A percentile compares a stretch with the other conserved stretches of the same genome.
phyloP scores from a whole-genome alignment of 169 alveolate genomes.

The Cryptosporidium andersoni region DNA sequence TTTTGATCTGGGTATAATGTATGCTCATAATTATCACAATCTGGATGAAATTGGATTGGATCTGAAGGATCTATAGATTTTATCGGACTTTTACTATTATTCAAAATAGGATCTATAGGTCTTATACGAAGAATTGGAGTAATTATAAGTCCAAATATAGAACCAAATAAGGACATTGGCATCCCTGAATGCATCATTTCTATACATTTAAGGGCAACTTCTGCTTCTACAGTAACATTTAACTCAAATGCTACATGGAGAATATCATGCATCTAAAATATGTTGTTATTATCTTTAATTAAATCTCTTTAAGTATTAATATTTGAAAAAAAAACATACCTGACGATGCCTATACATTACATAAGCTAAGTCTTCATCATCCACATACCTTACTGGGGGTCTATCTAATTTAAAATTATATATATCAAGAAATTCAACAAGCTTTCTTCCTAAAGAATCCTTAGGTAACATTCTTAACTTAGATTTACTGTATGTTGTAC shows the following conservation, averaged over 20 bases:
- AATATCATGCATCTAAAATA: slow-evolving; percentile 58
- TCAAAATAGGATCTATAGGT: not conserved
- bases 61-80: not conserved
- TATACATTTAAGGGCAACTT: slow-evolving; percentile 53
- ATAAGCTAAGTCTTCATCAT: slow-evolving; percentile 64
- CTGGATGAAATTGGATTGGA: slow-evolving; percentile 13
- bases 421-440: slow-evolving; percentile 8
- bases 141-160: not conserved
- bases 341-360: slow-evolving; percentile 69
- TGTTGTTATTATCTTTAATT: not conserved
- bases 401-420: slow-evolving; percentile 6
- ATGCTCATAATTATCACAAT: slow-evolving; percentile 1
- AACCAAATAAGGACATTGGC: slow-evolving; percentile 27
- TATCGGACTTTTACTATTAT: too few relatives aligned
- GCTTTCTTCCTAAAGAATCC: slow-evolving; percentile 8
- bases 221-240: slow-evolving; percentile 57
- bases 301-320: not conserved
- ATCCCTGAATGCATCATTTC: slow-evolving; percentile 61
- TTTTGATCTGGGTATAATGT: not conserved
- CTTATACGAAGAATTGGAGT: slow-evolving; percentile 22
- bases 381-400: slow-evolving; percentile 49
- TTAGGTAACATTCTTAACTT: not conserved
- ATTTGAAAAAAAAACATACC: slow-evolving; percentile 15
- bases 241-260: slow-evolving; percentile 62
- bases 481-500: not conserved